A percentile compares a stretch with the other conserved stretches of the same genome.
phyloP scores from a whole-genome alignment of 2,329 filamentous ascomycete species.

The Alternaria dauci region DNA sequence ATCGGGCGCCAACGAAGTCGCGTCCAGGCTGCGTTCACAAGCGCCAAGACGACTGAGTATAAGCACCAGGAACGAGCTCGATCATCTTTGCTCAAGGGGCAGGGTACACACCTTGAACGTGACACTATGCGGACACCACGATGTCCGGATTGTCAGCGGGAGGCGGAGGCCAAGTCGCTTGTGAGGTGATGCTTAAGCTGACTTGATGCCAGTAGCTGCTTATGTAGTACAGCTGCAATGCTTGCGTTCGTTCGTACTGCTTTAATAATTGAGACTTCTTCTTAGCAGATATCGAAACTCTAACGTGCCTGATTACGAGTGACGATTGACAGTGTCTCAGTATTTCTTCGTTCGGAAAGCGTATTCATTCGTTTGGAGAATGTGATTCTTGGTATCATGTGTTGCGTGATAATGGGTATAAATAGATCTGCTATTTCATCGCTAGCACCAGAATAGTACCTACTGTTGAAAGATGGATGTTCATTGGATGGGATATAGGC shows the following conservation, averaged over 20 bases:
- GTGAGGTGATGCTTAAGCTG: not conserved
- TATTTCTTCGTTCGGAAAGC: not conserved
- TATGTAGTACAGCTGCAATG: not conserved
- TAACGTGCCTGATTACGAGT: not conserved
- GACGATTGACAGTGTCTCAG: not conserved
- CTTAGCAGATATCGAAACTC: not conserved
- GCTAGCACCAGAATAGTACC: not conserved
- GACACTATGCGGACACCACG: not conserved
- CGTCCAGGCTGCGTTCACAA: not conserved
- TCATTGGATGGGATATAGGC: too few species aligned
- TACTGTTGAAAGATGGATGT: too few species aligned
- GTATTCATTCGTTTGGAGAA: not conserved
- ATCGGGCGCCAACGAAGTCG: not conserved
- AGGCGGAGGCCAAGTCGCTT: not conserved
- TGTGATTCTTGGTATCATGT: not conserved
- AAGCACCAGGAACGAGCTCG: not conserved
- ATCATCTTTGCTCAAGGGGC: not conserved
- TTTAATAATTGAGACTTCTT: not conserved
- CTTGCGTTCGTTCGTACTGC: not conserved
- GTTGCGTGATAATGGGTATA: not conserved
- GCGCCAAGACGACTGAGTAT: not conserved
- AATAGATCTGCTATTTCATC: not conserved
- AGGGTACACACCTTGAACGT: not conserved
- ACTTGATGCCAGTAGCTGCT: not conserved
- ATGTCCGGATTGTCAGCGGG: not conserved